Evolutionary conservation across 129 eudicot species (phyloP).

Genomic region (Tanacetum coccineum): DNA sequence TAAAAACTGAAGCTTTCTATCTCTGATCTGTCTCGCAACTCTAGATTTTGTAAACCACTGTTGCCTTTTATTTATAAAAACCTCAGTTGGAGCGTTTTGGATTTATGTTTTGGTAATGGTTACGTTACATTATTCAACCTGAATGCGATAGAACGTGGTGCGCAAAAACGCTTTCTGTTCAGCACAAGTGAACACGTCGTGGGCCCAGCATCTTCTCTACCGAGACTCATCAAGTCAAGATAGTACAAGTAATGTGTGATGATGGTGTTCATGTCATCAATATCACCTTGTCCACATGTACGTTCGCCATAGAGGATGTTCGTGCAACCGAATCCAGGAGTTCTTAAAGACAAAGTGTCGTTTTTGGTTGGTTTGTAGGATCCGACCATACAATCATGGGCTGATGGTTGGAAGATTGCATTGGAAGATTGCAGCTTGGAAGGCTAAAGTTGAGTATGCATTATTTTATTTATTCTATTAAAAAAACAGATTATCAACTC

Average conservation of each 20-base stretch:
- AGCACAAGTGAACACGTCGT: constrained; percentile 68
- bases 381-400: constrained; percentile 83
- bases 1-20: too few relatives aligned
- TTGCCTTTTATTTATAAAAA: background rate
- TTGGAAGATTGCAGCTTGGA: too few relatives aligned
- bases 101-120: too few relatives aligned
- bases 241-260: constrained; percentile 76
- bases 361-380: constrained; percentile 86
- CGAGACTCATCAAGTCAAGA: constrained; percentile 84
- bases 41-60: too few relatives aligned
- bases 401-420: too few relatives aligned
- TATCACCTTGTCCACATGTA: constrained; percentile 79
- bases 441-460: too few relatives aligned
- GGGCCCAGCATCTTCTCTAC: constrained; percentile 76
- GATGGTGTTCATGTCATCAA: constrained; percentile 68
- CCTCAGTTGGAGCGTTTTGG: background rate
- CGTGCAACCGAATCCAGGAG: constrained; percentile 89
- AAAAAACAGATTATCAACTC: too few relatives aligned
- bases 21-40: too few relatives aligned
- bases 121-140: background rate
- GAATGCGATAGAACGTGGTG: background rate
- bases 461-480: too few relatives aligned
- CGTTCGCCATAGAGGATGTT: constrained; percentile 76
- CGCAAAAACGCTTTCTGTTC: constrained; percentile 51
- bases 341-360: constrained; percentile 62